phyloP scores from a whole-genome alignment of 179 eudicot genomes.

The Silene vulgaris region DNA sequence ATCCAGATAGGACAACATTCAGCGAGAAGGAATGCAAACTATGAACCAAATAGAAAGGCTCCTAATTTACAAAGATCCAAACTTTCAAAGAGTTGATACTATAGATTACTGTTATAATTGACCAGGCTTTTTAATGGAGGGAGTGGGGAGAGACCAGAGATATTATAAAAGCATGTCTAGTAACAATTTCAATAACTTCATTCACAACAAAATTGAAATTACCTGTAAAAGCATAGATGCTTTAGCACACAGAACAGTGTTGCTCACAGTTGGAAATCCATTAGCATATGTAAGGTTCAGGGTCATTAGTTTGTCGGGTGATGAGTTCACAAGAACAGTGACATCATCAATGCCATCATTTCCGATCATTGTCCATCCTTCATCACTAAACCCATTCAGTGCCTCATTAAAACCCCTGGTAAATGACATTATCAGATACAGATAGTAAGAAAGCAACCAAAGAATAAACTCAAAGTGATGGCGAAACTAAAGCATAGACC shows the following conservation, averaged over 20 bases:
- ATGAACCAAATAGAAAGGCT: neutral
- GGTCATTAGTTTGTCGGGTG: slow-evolving; percentile 71
- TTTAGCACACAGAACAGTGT: slow-evolving; percentile 70
- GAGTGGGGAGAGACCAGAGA: no score
- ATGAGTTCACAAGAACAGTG: slow-evolving; percentile 77
- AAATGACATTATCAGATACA: slow-evolving; percentile 14
- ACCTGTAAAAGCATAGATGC: slow-evolving; percentile 97
- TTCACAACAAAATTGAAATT: slow-evolving; percentile 8
- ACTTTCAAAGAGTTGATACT: neutral
- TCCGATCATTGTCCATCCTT: slow-evolving; percentile 83
- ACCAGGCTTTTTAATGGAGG: no score
- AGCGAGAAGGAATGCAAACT: neutral
- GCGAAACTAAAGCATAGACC: neutral
- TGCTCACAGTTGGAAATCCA: slow-evolving; percentile 71
- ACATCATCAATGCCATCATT: slow-evolving; percentile 89
- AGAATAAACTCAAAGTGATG: neutral
- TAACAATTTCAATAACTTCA: no score
- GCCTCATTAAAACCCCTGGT: slow-evolving; percentile 91
- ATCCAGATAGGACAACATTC: neutral
- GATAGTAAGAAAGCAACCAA: neutral
- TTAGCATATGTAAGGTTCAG: slow-evolving; percentile 55
- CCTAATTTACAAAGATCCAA: neutral
- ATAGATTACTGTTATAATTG: no score
- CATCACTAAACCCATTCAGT: slow-evolving; percentile 72
- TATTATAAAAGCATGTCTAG: no score